Percentiles rank a stretch among this genome's conserved stretches.
Conservation (phyloP, 768 basidiomycete genomes). For the Podaxis pistillaris region DNA sequence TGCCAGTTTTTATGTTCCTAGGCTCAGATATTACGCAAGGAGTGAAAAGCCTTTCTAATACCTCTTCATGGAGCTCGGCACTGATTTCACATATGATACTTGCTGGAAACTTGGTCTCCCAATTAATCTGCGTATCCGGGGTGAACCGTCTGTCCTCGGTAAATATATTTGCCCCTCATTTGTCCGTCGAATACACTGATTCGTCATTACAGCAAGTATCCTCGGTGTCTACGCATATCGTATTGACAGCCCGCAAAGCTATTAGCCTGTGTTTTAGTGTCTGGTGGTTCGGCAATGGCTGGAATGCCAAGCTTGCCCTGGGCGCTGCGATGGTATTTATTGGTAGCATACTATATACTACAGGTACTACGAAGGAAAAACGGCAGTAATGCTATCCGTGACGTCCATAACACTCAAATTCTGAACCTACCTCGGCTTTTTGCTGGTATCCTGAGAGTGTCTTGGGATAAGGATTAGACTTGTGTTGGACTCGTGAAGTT, state of each 20-base stretch:
- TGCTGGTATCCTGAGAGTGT: not conserved
- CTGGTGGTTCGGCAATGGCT: conserved; percentile 79
- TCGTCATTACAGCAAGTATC: conserved; percentile 57
- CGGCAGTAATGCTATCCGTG: conserved; percentile 15
- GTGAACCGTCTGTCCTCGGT: conserved; percentile 83
- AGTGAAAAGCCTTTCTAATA: conserved; percentile 43
- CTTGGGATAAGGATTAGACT: not conserved
- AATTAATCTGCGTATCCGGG: conserved; percentile 79
- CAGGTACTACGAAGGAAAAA: conserved; percentile 5
- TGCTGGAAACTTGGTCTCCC: conserved; percentile 63
- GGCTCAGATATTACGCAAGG: conserved; percentile 54
- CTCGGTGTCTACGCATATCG: conserved; percentile 78
- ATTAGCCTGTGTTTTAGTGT: conserved; percentile 78
- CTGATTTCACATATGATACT: conserved; percentile 55
- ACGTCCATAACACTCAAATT: conserved; percentile 13
- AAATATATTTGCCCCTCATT: conserved; percentile 25
- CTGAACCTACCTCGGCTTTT: not conserved
- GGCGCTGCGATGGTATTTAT: conserved; percentile 77
- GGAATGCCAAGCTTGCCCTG: conserved; percentile 59
- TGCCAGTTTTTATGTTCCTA: conserved; percentile 74
- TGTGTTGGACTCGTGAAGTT: not conserved
- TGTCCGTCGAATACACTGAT: not conserved
- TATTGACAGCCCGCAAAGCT: conserved; percentile 79
- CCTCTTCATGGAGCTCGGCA: conserved; percentile 29
- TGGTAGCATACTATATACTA: conserved; percentile 61